These are phyloP conservation scores for Allium cepa DNA, from an alignment of 106 monocot genomes.

Conservation along the genomic window DNA sequence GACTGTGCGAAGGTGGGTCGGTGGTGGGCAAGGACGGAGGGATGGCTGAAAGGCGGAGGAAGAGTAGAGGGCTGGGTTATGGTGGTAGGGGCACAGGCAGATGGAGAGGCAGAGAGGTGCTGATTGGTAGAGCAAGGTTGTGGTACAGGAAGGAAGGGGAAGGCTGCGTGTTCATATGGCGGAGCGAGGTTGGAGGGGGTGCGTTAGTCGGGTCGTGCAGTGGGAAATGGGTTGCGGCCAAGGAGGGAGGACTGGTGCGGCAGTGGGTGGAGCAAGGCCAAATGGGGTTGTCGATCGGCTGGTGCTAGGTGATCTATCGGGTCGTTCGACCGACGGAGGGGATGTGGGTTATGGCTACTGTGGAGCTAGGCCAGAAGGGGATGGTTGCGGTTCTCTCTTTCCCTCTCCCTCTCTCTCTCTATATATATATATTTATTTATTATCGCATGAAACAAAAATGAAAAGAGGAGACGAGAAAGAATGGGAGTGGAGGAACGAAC, in stretches of 20 bases:
- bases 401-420: too few species aligned
- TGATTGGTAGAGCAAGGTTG: not conserved
- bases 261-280: too few species aligned
- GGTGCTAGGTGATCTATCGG: too few species aligned
- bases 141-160: not conserved
- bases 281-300: too few species aligned
- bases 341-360: too few species aligned
- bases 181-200: not conserved
- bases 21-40: not conserved
- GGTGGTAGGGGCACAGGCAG: not conserved
- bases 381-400: too few species aligned
- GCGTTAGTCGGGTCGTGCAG: not conserved
- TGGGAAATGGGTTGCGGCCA: not conserved
- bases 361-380: too few species aligned
- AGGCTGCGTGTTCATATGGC: not conserved
- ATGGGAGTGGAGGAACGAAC: too few species aligned
- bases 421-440: too few species aligned
- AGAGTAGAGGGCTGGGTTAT: not conserved
- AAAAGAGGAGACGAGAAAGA: too few species aligned
- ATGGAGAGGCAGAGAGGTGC: not conserved
- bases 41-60: not conserved
- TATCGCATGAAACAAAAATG: too few species aligned
- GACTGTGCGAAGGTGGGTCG: not conserved
- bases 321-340: too few species aligned
- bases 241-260: not conserved